Evolutionary conservation across 805 yeast genomes (phyloP).

Genomic region (Pichia nanzhaoensis): DNA sequence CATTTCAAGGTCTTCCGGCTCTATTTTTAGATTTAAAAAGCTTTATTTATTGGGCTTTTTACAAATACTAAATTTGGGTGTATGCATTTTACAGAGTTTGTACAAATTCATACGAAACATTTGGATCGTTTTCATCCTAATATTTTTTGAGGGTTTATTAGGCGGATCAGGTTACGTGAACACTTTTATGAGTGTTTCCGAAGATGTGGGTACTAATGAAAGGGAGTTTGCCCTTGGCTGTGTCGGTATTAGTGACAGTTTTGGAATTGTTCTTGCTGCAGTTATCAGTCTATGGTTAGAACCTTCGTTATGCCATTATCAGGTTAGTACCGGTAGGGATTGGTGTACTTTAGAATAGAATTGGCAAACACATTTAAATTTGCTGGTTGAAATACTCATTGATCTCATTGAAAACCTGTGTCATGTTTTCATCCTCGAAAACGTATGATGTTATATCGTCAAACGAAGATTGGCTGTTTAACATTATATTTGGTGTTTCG

Average conservation of each 20-base stretch:
- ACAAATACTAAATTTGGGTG: slow-evolving; percentile 56
- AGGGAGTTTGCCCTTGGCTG: slow-evolving; percentile 80
- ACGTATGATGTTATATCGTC: slow-evolving; percentile 1
- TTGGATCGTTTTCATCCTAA: slow-evolving; percentile 52
- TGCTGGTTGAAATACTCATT: not conserved
- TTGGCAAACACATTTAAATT: not conserved
- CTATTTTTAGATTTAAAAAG: slow-evolving; percentile 49
- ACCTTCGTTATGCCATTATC: slow-evolving; percentile 62
- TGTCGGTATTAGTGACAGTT: slow-evolving; percentile 76
- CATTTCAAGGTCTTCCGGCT: slow-evolving; percentile 78
- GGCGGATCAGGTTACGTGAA: slow-evolving; percentile 92
- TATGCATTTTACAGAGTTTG: slow-evolving; percentile 61
- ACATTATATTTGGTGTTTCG: too few species aligned
- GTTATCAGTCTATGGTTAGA: slow-evolving; percentile 69
- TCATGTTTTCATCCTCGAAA: slow-evolving; percentile 3
- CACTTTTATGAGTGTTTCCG: slow-evolving; percentile 74
- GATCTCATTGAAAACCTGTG: slow-evolving; percentile 1
- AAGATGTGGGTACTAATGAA: slow-evolving; percentile 41
- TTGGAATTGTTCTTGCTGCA: slow-evolving; percentile 82
- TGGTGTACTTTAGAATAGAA: slow-evolving; percentile 52
- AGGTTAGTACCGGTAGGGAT: slow-evolving; percentile 63
- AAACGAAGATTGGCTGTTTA: too few species aligned
- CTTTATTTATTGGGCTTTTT: slow-evolving; percentile 58
- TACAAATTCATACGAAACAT: slow-evolving; percentile 50
- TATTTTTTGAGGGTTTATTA: slow-evolving; percentile 81